Conservation (phyloP, 352 stramenopile genomes). For the Pythium myriotylum region DNA sequence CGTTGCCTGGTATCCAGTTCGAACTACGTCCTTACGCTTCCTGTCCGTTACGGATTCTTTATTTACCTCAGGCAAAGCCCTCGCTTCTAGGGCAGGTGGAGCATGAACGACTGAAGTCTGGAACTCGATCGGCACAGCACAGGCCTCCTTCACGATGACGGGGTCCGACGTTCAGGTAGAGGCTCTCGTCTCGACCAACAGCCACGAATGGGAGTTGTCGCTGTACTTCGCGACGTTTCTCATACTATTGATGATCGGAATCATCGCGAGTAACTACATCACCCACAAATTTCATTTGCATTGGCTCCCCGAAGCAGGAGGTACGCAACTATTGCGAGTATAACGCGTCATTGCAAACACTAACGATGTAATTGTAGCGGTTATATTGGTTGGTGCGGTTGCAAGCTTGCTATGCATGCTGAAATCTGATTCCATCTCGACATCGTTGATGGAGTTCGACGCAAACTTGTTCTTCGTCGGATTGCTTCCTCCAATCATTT, state of each 20-base stretch:
- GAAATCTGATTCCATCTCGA: slow-evolving; percentile 69
- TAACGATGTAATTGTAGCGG: slow-evolving; percentile 24
- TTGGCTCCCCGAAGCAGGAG: slow-evolving; percentile 70
- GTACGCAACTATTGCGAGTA: slow-evolving; percentile 19
- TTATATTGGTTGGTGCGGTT: slow-evolving; percentile 61
- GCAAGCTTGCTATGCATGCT: slow-evolving; percentile 62
- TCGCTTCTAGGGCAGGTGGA: no score
- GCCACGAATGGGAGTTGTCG: slow-evolving; percentile 75
- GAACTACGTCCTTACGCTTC: not conserved
- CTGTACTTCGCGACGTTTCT: slow-evolving; percentile 81
- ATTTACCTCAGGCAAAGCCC: slow-evolving; percentile 3
- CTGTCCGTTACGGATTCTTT: slow-evolving; percentile 5
- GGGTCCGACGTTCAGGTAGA: slow-evolving; percentile 38
- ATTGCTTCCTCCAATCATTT: slow-evolving; percentile 94
- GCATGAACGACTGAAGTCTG: not conserved
- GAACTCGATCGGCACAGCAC: not conserved
- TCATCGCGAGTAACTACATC: slow-evolving; percentile 81
- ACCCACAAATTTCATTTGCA: slow-evolving; percentile 76
- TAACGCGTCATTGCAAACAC: not conserved
- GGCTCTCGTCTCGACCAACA: slow-evolving; percentile 51
- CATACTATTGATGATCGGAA: slow-evolving; percentile 71
- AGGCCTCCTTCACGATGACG: slow-evolving; percentile 17
- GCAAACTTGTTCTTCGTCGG: slow-evolving; percentile 93
- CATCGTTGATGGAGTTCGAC: slow-evolving; percentile 87
- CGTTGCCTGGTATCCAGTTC: no score